phyloP scores from a whole-genome alignment of 768 basidiomycete genomes.

The Russula ochroleuca region DNA sequence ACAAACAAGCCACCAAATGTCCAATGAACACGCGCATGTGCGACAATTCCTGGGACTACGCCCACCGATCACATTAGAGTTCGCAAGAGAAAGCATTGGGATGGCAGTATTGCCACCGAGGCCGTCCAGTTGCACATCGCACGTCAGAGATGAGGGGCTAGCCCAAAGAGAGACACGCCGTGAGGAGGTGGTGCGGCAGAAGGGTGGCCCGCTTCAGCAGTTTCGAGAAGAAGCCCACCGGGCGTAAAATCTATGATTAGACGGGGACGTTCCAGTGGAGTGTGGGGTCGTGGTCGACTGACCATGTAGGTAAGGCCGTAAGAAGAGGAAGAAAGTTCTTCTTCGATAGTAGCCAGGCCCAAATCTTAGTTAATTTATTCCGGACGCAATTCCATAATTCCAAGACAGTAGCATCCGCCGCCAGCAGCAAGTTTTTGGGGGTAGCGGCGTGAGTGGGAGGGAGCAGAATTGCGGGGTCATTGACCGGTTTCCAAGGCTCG shows the following conservation, averaged over 20 bases:
- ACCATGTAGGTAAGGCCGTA: neutral
- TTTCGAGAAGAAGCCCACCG: conserved; percentile 48
- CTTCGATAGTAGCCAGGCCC: neutral
- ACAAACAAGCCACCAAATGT: conserved; percentile 29
- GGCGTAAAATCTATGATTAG: conserved; percentile 35
- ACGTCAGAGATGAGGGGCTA: conserved; percentile 38
- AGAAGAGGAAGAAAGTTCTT: neutral
- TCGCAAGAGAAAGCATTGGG: conserved; percentile 11
- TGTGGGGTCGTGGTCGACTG: neutral
- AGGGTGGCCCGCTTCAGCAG: conserved; percentile 38
- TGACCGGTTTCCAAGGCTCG: neutral
- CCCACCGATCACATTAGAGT: conserved; percentile 44
- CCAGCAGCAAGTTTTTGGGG: neutral
- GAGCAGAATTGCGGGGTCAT: neutral
- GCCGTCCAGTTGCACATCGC: conserved; percentile 36
- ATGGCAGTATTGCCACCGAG: neutral
- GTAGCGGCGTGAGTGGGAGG: neutral
- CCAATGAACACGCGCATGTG: conserved; percentile 47
- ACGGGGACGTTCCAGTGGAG: neutral
- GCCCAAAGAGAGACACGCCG: conserved; percentile 43
- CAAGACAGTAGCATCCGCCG: neutral
- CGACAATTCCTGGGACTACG: conserved; percentile 52
- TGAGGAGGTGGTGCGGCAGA: conserved; percentile 44
- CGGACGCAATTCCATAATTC: neutral
- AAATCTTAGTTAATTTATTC: neutral